Conservation (phyloP, 2,329 filamentous ascomycete species). For the Cercospora sp. region DNA sequence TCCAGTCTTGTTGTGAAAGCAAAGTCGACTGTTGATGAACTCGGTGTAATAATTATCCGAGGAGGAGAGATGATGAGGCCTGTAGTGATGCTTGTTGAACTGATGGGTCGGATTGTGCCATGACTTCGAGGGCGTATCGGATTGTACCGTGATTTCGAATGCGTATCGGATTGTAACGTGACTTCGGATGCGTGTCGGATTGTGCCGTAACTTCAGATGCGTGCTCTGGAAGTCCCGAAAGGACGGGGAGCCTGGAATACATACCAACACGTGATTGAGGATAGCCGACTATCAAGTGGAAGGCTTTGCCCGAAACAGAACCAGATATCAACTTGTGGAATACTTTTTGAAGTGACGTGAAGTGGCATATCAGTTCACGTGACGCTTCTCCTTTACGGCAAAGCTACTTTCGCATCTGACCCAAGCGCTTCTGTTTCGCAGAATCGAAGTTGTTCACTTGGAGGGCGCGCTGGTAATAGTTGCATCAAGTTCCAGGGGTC, state of each 20-base stretch:
- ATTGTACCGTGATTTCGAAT: no score
- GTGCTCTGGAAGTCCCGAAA: background rate
- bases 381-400: no score
- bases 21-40: background rate
- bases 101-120: background rate
- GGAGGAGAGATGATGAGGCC: background rate
- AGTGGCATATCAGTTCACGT: no score
- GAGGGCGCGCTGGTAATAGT: background rate
- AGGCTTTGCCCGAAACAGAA: background rate
- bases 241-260: background rate
- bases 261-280: background rate
- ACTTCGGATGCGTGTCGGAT: no score
- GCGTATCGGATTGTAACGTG: no score
- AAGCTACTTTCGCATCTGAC: no score
- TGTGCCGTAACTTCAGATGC: no score
- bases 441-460: background rate
- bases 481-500: background rate
- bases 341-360: background rate
- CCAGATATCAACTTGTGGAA: background rate
- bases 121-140: no score
- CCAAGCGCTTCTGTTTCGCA: background rate
- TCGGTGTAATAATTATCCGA: background rate
- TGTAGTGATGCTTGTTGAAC: background rate
- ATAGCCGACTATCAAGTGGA: background rate
- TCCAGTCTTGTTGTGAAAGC: background rate